These are phyloP conservation scores for Penicillium longicatenatum DNA, from an alignment of 495 filamentous ascomycete genomes.

Conservation along the genomic window DNA sequence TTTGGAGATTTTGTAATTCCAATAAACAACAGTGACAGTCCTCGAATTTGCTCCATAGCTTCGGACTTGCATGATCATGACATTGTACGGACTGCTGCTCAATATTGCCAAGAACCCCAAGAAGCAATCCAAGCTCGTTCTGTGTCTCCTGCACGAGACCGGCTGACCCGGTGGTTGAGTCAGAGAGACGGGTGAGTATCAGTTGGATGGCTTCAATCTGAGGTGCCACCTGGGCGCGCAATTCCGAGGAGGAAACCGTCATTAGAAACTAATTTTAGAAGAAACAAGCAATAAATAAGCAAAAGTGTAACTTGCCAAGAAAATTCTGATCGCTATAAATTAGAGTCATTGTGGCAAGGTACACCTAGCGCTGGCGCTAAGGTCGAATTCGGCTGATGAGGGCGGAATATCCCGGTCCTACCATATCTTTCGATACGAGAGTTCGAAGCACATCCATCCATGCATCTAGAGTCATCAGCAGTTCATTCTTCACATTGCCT, in stretches of 20 bases:
- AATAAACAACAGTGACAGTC: background rate
- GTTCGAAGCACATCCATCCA: no score
- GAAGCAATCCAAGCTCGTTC: background rate
- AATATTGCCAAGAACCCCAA: background rate
- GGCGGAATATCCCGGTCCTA: no score
- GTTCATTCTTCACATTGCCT: no score
- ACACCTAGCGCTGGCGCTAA: background rate
- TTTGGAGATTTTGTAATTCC: background rate
- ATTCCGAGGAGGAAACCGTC: background rate
- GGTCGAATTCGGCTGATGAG: no score
- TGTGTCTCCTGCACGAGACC: background rate
- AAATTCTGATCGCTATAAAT: background rate
- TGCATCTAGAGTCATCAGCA: no score
- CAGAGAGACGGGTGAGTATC: background rate
- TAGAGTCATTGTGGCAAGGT: background rate
- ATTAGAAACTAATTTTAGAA: background rate
- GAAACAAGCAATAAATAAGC: background rate
- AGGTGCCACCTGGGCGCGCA: background rate
- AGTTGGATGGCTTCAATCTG: background rate
- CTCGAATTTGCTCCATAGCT: background rate
- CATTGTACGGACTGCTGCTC: background rate
- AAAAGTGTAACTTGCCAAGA: background rate
- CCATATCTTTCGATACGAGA: no score
- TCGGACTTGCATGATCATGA: background rate
- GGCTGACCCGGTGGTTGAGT: background rate